Percentiles rank a stretch among this genome's conserved stretches.
Conservation (phyloP, 2,329 filamentous ascomycete species). For the Alternaria burnsii region DNA sequence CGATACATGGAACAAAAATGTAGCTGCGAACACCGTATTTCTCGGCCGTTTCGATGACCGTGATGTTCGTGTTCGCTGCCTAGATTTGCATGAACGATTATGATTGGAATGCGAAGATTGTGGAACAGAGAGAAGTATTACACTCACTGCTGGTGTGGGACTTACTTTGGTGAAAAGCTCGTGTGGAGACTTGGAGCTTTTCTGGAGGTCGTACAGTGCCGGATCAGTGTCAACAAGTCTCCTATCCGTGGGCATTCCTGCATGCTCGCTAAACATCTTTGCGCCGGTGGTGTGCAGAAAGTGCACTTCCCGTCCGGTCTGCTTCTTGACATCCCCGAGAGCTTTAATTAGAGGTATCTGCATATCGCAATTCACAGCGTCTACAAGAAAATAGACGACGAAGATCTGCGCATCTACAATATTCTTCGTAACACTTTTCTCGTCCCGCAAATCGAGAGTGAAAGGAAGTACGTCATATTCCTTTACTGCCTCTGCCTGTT, state of each 20-base stretch:
- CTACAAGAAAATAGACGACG: conserved; percentile 60
- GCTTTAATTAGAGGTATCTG: conserved; percentile 58
- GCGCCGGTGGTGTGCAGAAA: conserved; percentile 63
- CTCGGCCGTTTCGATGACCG: conserved; percentile 56
- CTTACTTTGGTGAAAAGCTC: conserved; percentile 1
- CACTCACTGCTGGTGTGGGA: not conserved
- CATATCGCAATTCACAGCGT: conserved; percentile 45
- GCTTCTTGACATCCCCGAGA: conserved; percentile 55
- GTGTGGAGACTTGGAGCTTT: conserved; percentile 26
- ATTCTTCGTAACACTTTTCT: conserved; percentile 44
- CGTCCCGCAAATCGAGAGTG: conserved; percentile 51
- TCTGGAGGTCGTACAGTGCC: conserved; percentile 56
- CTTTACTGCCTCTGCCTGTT: conserved; percentile 57
- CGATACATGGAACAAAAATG: conserved; percentile 64
- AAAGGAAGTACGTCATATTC: conserved; percentile 57
- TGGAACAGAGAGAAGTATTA: too few species aligned
- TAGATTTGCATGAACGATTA: conserved; percentile 20
- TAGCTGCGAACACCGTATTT: conserved; percentile 58
- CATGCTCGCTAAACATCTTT: conserved; percentile 62
- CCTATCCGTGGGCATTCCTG: conserved; percentile 54
- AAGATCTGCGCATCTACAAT: conserved; percentile 57
- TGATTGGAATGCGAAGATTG: too few species aligned
- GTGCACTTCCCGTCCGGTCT: conserved; percentile 56
- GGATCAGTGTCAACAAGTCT: conserved; percentile 57
- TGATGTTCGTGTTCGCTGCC: conserved; percentile 55